Base-by-base conservation (phyloP, 2,329 filamentous ascomycete species). In the Aureobasidium subglaciale region DNA sequence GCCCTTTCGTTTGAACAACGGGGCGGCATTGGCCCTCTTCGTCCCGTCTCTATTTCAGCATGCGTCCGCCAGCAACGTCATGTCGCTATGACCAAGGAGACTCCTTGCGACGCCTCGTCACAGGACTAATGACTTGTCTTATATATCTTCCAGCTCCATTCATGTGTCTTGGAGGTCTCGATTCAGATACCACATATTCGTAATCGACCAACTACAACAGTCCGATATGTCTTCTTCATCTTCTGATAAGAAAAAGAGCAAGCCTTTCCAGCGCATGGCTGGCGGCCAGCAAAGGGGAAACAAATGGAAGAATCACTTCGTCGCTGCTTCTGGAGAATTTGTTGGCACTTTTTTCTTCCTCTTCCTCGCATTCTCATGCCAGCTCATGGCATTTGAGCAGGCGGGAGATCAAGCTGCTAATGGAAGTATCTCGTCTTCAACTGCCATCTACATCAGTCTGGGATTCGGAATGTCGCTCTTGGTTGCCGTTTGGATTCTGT, bases 311-410 rank as follows among this genome's bases (percentile, higher is more conserved):
- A 38, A 40, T 7, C 60, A 61, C 37, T 54, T 59, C 20, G 42
- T 62, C 4, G 60, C 60, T 20, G 56, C 59, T 7, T 49, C 41
- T 22, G 63, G 63, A 24, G 68, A 70, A 48, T 70, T 69, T 40
- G 63, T 68, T 9, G 68, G 67, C 2, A 70, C 68, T 2, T 67
- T 65, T 25, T 62, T 68, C 61, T 69, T 68, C 60, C 63, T 70
- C 24, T 69, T 64, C 60, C 64, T 68, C 37, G 67, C 66, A 15
- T 67, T 68, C 52, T 57, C 63, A 1, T 40, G 42, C 35, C 63
- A 65, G 22, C 48, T 57, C 8, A 64, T 66, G 57, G 53, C 66
- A 3, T 61, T 63, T 10, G 59, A 63, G 0, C 62, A 63, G 22
- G 59, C 62, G 4, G 58, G 58, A 13, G 56, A 60, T 0, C 53